Conservation (phyloP, 441 rosid genomes). For the Rhodomyrtus psidioides region DNA sequence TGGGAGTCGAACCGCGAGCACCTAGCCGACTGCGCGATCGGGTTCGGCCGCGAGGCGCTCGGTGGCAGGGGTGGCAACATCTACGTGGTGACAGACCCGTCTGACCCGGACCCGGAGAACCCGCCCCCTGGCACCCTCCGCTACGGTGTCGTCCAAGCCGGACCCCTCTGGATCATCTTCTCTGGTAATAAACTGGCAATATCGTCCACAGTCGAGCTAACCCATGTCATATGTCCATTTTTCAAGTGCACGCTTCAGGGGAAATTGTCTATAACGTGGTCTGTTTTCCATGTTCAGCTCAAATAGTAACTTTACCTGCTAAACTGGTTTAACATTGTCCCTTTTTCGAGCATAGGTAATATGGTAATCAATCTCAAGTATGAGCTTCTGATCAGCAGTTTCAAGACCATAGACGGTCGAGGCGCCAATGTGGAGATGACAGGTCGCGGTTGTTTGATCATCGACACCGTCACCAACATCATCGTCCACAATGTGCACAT, state of each 20-base stretch:
- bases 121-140: constrained; percentile 13
- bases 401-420: constrained; percentile 13
- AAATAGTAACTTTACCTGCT: background rate
- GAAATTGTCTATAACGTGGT: background rate
- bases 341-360: background rate
- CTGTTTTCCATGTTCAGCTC: background rate
- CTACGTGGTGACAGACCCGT: background rate
- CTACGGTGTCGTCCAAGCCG: constrained; percentile 5
- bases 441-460: constrained; percentile 2
- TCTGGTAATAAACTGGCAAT: background rate
- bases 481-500: constrained; percentile 12
- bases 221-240: background rate
- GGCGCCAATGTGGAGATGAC: constrained; percentile 6
- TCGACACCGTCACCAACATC: background rate
- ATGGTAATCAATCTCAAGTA: constrained; percentile 7
- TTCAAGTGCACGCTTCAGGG: background rate
- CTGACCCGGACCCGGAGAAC: constrained; percentile 4
- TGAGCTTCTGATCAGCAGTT: constrained; percentile 5
- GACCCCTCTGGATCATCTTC: constrained; percentile 17
- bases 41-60: constrained; percentile 4
- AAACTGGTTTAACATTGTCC: background rate
- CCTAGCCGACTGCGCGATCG: constrained; percentile 5
- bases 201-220: background rate
- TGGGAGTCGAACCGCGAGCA: constrained; percentile 4
- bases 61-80: constrained; percentile 6